Conservation (phyloP, 805 yeast genomes). For the Yamadazyma ubonensis region DNA sequence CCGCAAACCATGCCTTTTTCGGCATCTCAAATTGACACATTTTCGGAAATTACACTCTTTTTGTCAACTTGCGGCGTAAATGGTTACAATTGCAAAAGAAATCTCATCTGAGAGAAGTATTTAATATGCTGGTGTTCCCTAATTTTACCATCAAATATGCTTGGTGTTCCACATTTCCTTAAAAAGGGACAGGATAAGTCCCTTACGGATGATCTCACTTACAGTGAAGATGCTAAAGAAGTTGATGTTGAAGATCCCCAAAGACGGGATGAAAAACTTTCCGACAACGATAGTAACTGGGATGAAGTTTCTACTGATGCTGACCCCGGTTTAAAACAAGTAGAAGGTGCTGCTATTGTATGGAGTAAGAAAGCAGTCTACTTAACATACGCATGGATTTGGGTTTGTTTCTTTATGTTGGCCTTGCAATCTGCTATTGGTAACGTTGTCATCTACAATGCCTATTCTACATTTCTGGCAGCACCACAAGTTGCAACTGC, state of each 20-base stretch:
- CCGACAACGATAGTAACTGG: slow-evolving; percentile 4
- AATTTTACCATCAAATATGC: neutral
- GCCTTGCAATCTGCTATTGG: slow-evolving; percentile 28
- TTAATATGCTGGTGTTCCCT: neutral
- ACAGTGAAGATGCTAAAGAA: neutral
- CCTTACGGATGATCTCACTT: neutral
- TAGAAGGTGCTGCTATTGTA: slow-evolving; percentile 29
- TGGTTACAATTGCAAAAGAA: neutral
- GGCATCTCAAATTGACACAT: too few species aligned
- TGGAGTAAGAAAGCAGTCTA: slow-evolving; percentile 28
- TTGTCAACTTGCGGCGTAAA: too few species aligned
- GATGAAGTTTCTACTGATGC: slow-evolving; percentile 19
- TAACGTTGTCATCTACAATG: slow-evolving; percentile 19
- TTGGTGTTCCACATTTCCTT: slow-evolving; percentile 5
- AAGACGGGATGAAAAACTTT: neutral
- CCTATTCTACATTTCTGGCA: slow-evolving; percentile 21
- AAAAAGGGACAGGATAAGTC: slow-evolving; percentile 3
- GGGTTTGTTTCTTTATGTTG: slow-evolving; percentile 33
- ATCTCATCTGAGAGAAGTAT: neutral
- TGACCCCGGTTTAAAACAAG: slow-evolving; percentile 26
- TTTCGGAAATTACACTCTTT: too few species aligned
- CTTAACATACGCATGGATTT: slow-evolving; percentile 28
- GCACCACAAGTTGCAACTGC: slow-evolving; percentile 31
- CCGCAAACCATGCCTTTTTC: too few species aligned
- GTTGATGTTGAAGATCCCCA: neutral